Conservation (phyloP, 768 basidiomycete species). For the Tremella fuciformis region DNA sequence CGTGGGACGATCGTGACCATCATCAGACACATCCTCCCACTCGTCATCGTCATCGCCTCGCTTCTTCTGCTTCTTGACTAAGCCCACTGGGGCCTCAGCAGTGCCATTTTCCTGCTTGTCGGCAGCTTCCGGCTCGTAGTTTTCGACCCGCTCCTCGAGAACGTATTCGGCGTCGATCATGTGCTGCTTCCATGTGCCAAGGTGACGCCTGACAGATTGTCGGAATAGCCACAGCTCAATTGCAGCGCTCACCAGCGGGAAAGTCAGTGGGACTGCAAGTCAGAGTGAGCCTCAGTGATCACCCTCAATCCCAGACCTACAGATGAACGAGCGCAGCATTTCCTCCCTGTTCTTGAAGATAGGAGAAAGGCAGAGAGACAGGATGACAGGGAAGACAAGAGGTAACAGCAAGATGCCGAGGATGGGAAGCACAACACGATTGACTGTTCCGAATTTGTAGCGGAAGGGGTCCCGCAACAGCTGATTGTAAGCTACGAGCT, state of each 20-base stretch:
- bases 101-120: background rate
- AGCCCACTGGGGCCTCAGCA: too few relatives aligned
- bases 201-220: too few relatives aligned
- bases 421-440: background rate
- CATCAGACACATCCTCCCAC: background rate
- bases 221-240: too few relatives aligned
- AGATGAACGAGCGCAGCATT: background rate
- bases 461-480: background rate
- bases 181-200: conserved; percentile 9
- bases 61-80: too few relatives aligned
- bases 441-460: background rate
- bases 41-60: background rate
- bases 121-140: conserved; percentile 25
- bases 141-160: conserved; percentile 40
- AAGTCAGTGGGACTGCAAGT: background rate
- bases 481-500: background rate
- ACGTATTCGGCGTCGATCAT: conserved; percentile 46
- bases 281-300: background rate
- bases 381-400: conserved; percentile 3
- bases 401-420: background rate
- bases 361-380: background rate
- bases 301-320: background rate
- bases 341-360: background rate
- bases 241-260: background rate
- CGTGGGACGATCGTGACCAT: background rate